phyloP scores from a whole-genome alignment of 2,329 filamentous ascomycete genomes.

The Fusarium anguioides region DNA sequence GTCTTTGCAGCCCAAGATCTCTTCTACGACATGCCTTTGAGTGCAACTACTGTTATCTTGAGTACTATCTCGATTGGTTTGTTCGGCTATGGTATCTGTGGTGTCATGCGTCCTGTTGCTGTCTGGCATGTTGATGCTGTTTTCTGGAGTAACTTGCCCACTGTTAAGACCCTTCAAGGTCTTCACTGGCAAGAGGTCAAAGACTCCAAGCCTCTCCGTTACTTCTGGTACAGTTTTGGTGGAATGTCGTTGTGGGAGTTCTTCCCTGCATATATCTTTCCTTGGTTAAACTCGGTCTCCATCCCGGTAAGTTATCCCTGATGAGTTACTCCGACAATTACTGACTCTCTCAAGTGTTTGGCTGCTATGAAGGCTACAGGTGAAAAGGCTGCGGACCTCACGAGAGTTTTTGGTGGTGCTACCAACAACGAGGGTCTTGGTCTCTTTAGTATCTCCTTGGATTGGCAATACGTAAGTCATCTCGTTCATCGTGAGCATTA shows the following conservation, averaged over 20 bases:
- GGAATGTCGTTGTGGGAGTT: slow-evolving; percentile 64
- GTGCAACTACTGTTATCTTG: slow-evolving; percentile 59
- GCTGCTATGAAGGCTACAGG: slow-evolving; percentile 64
- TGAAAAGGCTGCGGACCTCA: slow-evolving; percentile 55
- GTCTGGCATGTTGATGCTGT: slow-evolving; percentile 68
- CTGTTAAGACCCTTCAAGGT: slow-evolving; percentile 64
- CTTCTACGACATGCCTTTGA: slow-evolving; percentile 62
- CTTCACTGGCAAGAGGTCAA: slow-evolving; percentile 65
- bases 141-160: slow-evolving; percentile 65
- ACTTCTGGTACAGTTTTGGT: slow-evolving; percentile 63
- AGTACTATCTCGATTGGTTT: slow-evolving; percentile 64
- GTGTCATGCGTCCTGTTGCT: slow-evolving; percentile 63
- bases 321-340: accelerated
- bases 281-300: slow-evolving; percentile 66
- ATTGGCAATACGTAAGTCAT: slow-evolving; percentile 64
- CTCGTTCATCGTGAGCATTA: accelerated
- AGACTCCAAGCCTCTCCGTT: slow-evolving; percentile 61
- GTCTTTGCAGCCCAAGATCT: slow-evolving; percentile 63
- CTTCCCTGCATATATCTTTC: slow-evolving; percentile 65
- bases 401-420: slow-evolving; percentile 63
- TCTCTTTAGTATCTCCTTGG: slow-evolving; percentile 61
- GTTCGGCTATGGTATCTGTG: slow-evolving; percentile 66
- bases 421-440: slow-evolving; percentile 65
- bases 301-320: slow-evolving; percentile 50
- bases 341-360: slow-evolving; percentile 52